Evolutionary conservation across 768 basidiomycete genomes (phyloP).

Genomic region (Russula lepida): DNA sequence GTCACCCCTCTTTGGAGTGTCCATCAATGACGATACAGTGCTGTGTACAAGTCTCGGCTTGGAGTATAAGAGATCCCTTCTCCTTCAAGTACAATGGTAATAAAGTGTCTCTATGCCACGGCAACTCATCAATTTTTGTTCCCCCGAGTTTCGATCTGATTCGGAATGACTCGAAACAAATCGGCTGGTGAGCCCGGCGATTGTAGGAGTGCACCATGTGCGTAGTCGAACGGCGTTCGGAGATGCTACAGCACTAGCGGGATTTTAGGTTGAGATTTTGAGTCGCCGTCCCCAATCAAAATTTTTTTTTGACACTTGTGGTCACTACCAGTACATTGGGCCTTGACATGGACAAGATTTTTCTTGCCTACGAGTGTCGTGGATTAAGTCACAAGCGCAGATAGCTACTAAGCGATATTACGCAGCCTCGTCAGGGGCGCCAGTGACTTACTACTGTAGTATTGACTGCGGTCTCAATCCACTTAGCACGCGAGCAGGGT

Average conservation of each 20-base stretch:
- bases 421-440: neutral
- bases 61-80: neutral
- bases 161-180: neutral
- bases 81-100: too few relatives aligned
- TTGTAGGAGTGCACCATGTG: neutral
- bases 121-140: neutral
- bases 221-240: constrained; percentile 3
- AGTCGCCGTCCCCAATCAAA: neutral
- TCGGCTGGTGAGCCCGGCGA: neutral
- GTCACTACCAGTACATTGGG: neutral
- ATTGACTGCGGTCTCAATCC: neutral
- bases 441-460: neutral
- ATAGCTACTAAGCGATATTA: neutral
- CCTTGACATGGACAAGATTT: neutral
- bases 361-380: neutral
- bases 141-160: neutral
- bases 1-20: too few relatives aligned
- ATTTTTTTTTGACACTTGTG: neutral
- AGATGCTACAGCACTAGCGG: neutral
- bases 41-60: neutral
- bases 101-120: neutral
- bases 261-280: neutral
- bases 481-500: neutral
- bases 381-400: neutral
- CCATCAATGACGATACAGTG: too few relatives aligned